Conservation (phyloP, 306 rosid species). For the Prunus persica region Prunus_persica_NCBIv2 NC_034012.1:13651001-13651500, state of each 20-base stretch:
- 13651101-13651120: no score
- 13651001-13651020: no score
- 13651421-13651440: slow-evolving; percentile 26
- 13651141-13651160: no score
- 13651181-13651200: background rate
- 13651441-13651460: slow-evolving; percentile 69
- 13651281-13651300: background rate
- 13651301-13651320: slow-evolving; percentile 3
- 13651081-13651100: no score
- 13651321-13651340: slow-evolving; percentile 14
- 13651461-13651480: slow-evolving; percentile 61
- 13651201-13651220: background rate
- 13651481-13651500: slow-evolving; percentile 67
- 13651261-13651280: background rate
- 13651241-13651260: background rate
- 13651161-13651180: background rate
- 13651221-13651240: background rate
- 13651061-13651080: no score
- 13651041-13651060: no score
- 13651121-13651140: no score
- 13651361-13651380: background rate
- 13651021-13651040: no score
- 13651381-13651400: background rate
- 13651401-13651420: background rate
- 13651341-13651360: background rate